A percentile compares a stretch with the other conserved stretches of the same genome.
phyloP scores from a whole-genome alignment of 2,329 filamentous ascomycete genomes.

The Raffaelea deltoideospora region DNA sequence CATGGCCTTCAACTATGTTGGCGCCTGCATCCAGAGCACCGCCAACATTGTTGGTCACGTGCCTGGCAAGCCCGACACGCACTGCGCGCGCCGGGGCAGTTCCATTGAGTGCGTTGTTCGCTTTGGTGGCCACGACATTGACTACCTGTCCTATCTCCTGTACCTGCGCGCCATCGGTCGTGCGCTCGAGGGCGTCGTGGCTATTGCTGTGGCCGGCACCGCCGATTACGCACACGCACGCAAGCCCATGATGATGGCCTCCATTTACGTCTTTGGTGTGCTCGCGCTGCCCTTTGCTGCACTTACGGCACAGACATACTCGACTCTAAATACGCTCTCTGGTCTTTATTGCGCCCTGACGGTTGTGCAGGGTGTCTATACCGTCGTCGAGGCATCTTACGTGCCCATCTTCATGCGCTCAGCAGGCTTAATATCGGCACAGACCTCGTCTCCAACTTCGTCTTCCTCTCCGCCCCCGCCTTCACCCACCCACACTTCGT shows the following conservation, averaged over 20 bases:
- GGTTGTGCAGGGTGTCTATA: constrained; percentile 2
- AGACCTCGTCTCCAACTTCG: background rate
- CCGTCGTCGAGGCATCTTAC: constrained; percentile 3
- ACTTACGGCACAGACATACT: background rate
- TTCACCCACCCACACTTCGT: background rate
- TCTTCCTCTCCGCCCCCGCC: background rate
- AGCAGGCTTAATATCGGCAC: background rate
- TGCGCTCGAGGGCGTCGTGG: constrained; percentile 1
- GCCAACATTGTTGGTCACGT: constrained; percentile 3
- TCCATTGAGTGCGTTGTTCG: background rate
- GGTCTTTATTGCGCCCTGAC: constrained; percentile 3
- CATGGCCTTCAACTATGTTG: constrained; percentile 4
- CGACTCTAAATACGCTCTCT: background rate
- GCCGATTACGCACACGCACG: constrained; percentile 2
- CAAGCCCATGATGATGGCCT: constrained; percentile 4
- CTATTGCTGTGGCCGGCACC: constrained; percentile 1
- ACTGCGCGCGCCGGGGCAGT: background rate
- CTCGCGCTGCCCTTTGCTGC: constrained; percentile 3
- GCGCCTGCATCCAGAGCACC: constrained; percentile 3
- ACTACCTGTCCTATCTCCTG: constrained; percentile 4
- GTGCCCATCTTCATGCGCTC: constrained; percentile 5
- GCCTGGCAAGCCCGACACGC: background rate
- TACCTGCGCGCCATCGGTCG: constrained; percentile 2
- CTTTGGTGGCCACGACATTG: constrained; percentile 1
- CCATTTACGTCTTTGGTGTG: constrained; percentile 2